Evolutionary conservation across 192 early-diverging fungal species (phyloP).

Genomic region (Backusella australiensis): DNA sequence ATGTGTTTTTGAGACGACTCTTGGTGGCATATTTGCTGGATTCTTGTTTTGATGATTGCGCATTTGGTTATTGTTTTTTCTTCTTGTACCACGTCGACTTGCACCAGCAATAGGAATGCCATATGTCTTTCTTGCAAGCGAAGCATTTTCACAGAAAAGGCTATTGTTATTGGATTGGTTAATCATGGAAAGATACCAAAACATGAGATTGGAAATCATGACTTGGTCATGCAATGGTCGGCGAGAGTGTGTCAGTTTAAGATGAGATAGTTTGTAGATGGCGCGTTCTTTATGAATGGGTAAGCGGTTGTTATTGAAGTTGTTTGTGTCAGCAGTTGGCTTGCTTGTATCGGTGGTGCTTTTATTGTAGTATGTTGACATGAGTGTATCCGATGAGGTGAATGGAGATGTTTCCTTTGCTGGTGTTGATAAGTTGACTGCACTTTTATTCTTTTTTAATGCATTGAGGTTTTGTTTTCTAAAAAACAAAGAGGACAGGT

Average conservation of each 20-base stretch:
- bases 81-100: not conserved
- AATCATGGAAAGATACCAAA: conserved; percentile 79
- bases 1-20: not conserved
- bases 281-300: conserved; percentile 78
- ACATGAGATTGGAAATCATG: conserved; percentile 78
- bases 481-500: not conserved
- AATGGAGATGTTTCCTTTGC: not conserved
- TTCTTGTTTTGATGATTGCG: not conserved
- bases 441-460: not conserved
- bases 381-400: not conserved
- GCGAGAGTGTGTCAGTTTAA: conserved; percentile 71
- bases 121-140: not conserved
- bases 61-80: not conserved
- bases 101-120: not conserved
- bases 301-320: conserved; percentile 7
- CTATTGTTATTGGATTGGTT: not conserved
- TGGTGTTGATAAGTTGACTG: not conserved
- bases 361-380: not conserved
- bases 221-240: conserved; percentile 74
- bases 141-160: not conserved
- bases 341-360: not conserved
- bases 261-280: conserved; percentile 70
- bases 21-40: not conserved
- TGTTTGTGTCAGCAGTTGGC: not conserved
- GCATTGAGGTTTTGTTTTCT: not conserved